phyloP scores from a whole-genome alignment of 2,329 filamentous ascomycete species.

The Sordariomycetes sp. region DNA sequence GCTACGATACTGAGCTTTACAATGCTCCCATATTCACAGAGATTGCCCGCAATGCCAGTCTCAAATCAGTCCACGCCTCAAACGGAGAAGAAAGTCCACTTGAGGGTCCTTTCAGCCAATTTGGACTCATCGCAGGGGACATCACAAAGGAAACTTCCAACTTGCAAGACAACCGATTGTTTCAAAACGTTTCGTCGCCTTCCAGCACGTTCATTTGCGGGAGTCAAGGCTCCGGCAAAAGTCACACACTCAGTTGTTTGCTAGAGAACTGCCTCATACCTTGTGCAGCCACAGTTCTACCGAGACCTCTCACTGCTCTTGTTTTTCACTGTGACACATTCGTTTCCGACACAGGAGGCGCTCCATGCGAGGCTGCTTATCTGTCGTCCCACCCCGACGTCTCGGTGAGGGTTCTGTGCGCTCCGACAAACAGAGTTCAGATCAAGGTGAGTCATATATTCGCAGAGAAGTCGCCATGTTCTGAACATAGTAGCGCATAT shows the following conservation, averaged over 20 bases:
- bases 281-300: slow-evolving; percentile 32
- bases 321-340: slow-evolving; percentile 59
- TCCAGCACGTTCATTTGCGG: slow-evolving; percentile 56
- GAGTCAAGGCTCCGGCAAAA: slow-evolving; percentile 56
- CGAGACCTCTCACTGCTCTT: slow-evolving; percentile 45
- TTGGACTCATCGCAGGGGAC: slow-evolving; percentile 5
- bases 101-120: slow-evolving; percentile 6
- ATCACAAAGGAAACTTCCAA: slow-evolving; percentile 1
- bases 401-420: slow-evolving; percentile 42
- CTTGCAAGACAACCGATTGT: slow-evolving; percentile 24
- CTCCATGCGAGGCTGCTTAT: slow-evolving; percentile 51
- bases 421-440: slow-evolving; percentile 38
- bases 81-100: too few species aligned
- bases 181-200: slow-evolving; percentile 38
- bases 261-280: slow-evolving; percentile 48
- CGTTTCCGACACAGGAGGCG: slow-evolving; percentile 33
- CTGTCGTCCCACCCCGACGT: slow-evolving; percentile 33
- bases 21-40: too few species aligned
- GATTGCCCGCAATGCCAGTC: too few species aligned
- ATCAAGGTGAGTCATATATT: slow-evolving; percentile 14
- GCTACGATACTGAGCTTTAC: too few species aligned
- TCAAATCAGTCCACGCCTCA: too few species aligned
- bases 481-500: slow-evolving; percentile 22
- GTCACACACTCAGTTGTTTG: slow-evolving; percentile 47
- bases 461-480: too few species aligned